Evolutionary conservation across 1,284 basidiomycete genomes (phyloP).

Genomic region (Cutaneotrichosporon mucoides): DNA sequence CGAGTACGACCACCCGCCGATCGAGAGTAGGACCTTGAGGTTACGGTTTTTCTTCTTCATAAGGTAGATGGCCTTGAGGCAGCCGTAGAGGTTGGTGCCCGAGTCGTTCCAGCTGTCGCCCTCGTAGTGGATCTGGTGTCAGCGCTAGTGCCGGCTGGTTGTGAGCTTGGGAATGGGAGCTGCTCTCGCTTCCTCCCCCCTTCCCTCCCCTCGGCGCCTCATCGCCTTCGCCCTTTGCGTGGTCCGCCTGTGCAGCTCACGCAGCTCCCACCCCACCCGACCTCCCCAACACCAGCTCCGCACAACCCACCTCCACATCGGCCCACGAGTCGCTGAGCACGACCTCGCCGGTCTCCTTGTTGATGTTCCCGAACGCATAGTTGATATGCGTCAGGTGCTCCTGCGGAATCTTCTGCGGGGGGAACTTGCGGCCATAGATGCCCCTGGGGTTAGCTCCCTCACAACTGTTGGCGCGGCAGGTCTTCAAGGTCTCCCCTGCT

Average conservation of each 20-base stretch:
- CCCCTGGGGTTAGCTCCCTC: constrained; percentile 60
- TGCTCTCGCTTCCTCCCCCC: too few species aligned
- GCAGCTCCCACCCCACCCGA: too few species aligned
- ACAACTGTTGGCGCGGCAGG: too few species aligned
- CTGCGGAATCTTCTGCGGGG: constrained; percentile 63
- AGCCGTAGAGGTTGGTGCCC: constrained; percentile 78
- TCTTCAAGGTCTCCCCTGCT: too few species aligned
- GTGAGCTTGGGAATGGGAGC: too few species aligned
- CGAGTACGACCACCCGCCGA: constrained; percentile 87
- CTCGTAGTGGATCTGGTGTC: constrained; percentile 60
- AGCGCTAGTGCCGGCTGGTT: too few species aligned
- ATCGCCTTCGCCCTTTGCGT: too few species aligned
- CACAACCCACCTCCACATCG: constrained; percentile 63
- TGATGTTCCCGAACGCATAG: constrained; percentile 84
- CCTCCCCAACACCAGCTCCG: too few species aligned
- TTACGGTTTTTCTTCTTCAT: constrained; percentile 72
- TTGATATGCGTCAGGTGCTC: constrained; percentile 71
- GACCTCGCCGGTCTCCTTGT: constrained; percentile 62
- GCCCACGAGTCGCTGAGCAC: constrained; percentile 73
- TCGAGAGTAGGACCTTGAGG: constrained; percentile 69
- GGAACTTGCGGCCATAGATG: constrained; percentile 86
- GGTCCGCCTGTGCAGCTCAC: too few species aligned
- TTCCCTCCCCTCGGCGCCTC: too few species aligned
- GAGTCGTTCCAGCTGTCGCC: constrained; percentile 85
- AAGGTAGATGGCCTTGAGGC: constrained; percentile 80